Conservation (phyloP, 2,329 filamentous ascomycete species). For the Coleophoma crateriformis region DNA sequence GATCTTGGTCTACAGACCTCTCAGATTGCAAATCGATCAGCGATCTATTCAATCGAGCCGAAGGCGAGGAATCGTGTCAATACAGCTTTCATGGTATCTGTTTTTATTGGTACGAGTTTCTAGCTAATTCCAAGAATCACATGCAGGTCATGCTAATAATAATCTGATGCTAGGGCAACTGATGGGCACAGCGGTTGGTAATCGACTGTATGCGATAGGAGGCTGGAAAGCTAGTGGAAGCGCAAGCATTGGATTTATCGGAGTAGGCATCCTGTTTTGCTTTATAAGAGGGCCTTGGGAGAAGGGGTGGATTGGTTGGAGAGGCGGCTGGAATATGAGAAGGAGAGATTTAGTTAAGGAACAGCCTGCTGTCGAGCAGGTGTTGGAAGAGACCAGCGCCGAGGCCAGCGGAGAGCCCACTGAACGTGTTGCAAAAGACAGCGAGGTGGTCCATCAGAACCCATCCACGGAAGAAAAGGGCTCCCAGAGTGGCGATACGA, state of each 20-base stretch:
- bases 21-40: slow-evolving; percentile 67
- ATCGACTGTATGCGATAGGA: slow-evolving; percentile 45
- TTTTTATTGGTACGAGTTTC: slow-evolving; percentile 51
- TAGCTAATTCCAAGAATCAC: too few species aligned
- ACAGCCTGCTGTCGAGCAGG: slow-evolving; percentile 11
- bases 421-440: neutral
- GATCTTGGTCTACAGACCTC: slow-evolving; percentile 70
- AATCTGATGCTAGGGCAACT: slow-evolving; percentile 42
- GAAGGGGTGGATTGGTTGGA: slow-evolving; percentile 54
- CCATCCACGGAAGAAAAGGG: neutral
- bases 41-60: slow-evolving; percentile 67
- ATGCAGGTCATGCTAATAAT: too few species aligned
- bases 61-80: slow-evolving; percentile 71
- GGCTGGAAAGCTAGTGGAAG: slow-evolving; percentile 54
- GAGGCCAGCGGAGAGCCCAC: neutral
- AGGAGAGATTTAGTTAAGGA: slow-evolving; percentile 17
- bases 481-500: neutral
- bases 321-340: slow-evolving; percentile 46
- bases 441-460: neutral
- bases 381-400: slow-evolving; percentile 10
- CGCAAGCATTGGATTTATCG: slow-evolving; percentile 49
- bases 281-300: slow-evolving; percentile 49
- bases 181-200: slow-evolving; percentile 58
- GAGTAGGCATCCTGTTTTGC: slow-evolving; percentile 39
- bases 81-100: slow-evolving; percentile 74